Base-by-base conservation (phyloP, 345 rosid species). In the Citrus cavaleriei region DNA sequence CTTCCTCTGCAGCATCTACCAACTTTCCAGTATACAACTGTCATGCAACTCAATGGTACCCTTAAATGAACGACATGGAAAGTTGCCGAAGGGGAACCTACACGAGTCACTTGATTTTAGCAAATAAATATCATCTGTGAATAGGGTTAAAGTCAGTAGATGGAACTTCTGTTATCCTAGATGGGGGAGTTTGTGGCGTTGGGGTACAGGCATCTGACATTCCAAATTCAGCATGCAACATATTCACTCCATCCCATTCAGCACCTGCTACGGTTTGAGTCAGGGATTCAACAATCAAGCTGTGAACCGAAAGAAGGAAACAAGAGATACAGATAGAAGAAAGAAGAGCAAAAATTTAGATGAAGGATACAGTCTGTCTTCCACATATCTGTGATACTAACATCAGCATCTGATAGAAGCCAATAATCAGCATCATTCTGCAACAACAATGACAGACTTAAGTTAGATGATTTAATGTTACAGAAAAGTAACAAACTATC, bases 341-440 rank as follows among this genome's bases (percentile, higher is more conserved):
- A 35, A 58, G 78, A 78, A 68, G 61, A 46, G 57, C 14, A 70
- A 75, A 19, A 72, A 19, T 60, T 62, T 77, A 30, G 59, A 68
- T 12, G n/a, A 74, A 94, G 98, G 97, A 96, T 94, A 96, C 99
- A 66, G 78, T 91, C 97, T 25, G 92, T 83, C 86, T 89, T 93
- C 99, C 99, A 96, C 79, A 91, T 87, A 84, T 96, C 98, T 3
- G 99, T 91, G 83, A 96, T 91, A 90, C 98, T 94, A 72, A 93
- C 86, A 64, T 86, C 97, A 32, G 87, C 90, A 68, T 89, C 94
- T 19, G 99, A 92, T 76, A 89, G 89, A 78, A 96, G 91, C 98
- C 98, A 96, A 85, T 96, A 96, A 86, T 91, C 98, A 8, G 90
- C 82, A 80, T 90, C 92, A 75, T 90, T 91, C 99, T 96, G 93